Base-by-base conservation (phyloP, 1,284 basidiomycete genomes). In the Moesziomyces antarcticus region DNA sequence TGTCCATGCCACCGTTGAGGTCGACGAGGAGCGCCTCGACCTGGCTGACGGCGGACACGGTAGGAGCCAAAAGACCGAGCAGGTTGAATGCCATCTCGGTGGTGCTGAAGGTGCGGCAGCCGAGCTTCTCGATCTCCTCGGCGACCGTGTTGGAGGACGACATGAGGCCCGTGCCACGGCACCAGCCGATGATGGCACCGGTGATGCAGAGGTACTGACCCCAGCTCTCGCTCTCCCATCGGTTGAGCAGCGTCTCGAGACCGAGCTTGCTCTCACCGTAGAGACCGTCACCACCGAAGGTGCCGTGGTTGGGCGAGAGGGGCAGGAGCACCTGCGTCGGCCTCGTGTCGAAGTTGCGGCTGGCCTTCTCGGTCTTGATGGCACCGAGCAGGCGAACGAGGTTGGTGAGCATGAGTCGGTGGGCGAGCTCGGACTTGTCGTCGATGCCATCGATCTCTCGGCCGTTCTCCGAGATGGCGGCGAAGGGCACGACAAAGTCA, bases 11-110 rank as follows among this genome's bases (percentile, higher is more conserved):
- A 60, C 97, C 93, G 30, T 94, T 93, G 56, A 99, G 89, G 85
- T 97, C 95, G 47, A 94, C 92, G 20, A 98, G 89, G 82, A 99
- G 94, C 8, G 96, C 96, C 85, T 99, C 96, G 60, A 99, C 95
- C 85, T 99, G 97, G n/a, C 96, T 97, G 83, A 98, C 95, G 85
- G 96, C 97, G 88, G 98, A 98, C 54, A 99, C 89, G n/a, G 98
- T 90, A 45, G 97, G 96, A 85, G 98, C 97, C 94, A 99, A 97
- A 50, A 85, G 89, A 77, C 96, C 97, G 60, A 99, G 91, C 80
- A 99, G 93, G 87, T 98, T 99, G 90, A 99, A 99, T 3, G 95
- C 94, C 96, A 99, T 99, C 87, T 99, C 96, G 87, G 97, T 97
- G 50, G 95, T 92, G 3, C 94, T 97, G 90, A 98, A 99, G 5